Percentiles rank a stretch among this genome's conserved stretches.
phyloP scores from a whole-genome alignment of 371 early-diverging fungal genomes.

The Rhizopus sp. region DNA sequence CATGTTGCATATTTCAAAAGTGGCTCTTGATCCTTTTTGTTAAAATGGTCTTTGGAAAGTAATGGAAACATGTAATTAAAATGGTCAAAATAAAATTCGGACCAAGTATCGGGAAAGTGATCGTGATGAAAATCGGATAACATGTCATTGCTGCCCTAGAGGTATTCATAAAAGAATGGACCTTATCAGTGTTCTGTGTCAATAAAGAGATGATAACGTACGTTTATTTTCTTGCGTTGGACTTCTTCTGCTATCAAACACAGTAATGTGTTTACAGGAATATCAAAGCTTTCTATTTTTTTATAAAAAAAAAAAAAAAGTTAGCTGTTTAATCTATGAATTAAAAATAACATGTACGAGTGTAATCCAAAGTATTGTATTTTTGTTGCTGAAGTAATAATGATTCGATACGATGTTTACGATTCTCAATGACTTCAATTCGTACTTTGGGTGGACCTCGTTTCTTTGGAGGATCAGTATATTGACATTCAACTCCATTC shows the following conservation, averaged over 20 bases:
- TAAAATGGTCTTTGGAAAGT: constrained; percentile 38
- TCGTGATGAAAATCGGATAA: constrained; percentile 20
- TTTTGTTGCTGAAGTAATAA: constrained; percentile 37
- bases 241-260: constrained; percentile 14
- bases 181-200: constrained; percentile 48
- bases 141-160: constrained; percentile 48
- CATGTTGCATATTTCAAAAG: constrained; percentile 40
- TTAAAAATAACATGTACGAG: too few relatives aligned
- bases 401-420: constrained; percentile 70
- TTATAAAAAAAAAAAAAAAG: not conserved
- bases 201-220: constrained; percentile 28
- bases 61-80: constrained; percentile 50
- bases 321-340: too few relatives aligned
- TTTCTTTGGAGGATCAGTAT: constrained; percentile 37
- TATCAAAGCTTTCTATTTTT: not conserved
- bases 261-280: constrained; percentile 14
- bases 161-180: constrained; percentile 36
- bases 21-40: constrained; percentile 25
- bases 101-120: constrained; percentile 19
- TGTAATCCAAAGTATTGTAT: too few relatives aligned
- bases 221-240: constrained; percentile 19
- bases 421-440: constrained; percentile 71
- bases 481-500: constrained; percentile 37
- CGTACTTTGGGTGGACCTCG: constrained; percentile 77
- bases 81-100: constrained; percentile 32